These are phyloP conservation scores for Kwoniella sp. DNA, from an alignment of 768 basidiomycete genomes.

Conservation along the genomic window DNA sequence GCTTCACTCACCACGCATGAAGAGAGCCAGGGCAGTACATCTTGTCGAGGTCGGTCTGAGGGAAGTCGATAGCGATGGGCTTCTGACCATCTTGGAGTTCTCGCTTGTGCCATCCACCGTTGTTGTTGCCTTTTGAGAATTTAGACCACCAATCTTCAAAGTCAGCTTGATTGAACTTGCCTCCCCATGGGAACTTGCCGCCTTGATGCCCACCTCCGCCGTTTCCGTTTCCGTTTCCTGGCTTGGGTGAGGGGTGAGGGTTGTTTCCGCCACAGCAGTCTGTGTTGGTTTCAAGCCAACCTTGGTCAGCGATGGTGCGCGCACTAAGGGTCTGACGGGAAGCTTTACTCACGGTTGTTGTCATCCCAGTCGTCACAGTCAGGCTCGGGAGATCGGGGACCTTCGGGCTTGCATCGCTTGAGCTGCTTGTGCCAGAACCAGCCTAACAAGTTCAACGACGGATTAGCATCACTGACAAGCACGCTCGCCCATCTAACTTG, in stretches of 20 bases:
- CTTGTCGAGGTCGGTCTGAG: conserved; percentile 42
- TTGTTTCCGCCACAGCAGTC: conserved; percentile 28
- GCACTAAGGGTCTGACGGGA: no score
- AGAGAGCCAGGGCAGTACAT: conserved; percentile 53
- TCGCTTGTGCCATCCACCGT: conserved; percentile 24
- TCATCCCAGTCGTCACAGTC: conserved; percentile 46
- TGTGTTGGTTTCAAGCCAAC: background rate
- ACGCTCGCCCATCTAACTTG: no score
- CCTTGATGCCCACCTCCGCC: conserved; percentile 14
- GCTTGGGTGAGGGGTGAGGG: background rate
- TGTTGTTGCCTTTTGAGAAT: conserved; percentile 3
- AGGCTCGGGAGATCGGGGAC: conserved; percentile 35
- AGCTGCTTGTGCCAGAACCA: conserved; percentile 28
- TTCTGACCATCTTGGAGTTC: conserved; percentile 23
- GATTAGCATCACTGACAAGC: no score
- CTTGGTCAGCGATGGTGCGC: no score
- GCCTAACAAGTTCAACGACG: background rate
- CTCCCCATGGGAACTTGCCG: conserved; percentile 19
- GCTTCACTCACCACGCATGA: conserved; percentile 47
- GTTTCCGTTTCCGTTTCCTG: conserved; percentile 7
- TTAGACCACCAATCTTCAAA: conserved; percentile 18
- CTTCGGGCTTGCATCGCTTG: conserved; percentile 16
- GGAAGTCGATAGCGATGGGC: conserved; percentile 20
- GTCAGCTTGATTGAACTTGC: conserved; percentile 23
- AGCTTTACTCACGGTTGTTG: conserved; percentile 26